Base-by-base conservation (phyloP, 768 basidiomycete genomes). In the Chalciporus sphaerocephalus region DNA sequence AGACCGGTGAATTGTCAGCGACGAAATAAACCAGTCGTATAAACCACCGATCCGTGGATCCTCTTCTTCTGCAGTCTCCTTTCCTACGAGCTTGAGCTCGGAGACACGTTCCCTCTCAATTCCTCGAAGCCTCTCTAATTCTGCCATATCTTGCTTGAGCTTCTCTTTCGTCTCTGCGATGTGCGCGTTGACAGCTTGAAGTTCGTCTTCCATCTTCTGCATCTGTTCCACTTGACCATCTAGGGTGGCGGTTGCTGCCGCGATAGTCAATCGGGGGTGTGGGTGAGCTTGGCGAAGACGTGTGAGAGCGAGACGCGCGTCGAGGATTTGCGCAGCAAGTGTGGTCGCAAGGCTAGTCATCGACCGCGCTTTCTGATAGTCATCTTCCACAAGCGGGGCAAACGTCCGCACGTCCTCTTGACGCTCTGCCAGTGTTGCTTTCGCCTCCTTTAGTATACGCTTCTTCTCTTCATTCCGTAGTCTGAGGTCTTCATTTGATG, bases 211-310 rank as follows among this genome's bases (percentile, higher is more conserved):
- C 33, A 88, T 68, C n/a, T 64, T 67, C 57, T 91, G 85, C 81
- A 94, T 88, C 60, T 88, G 79, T 8, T 69, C 74, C n/a, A 87
- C 80, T 53, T 94, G 91, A 10, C 76, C 76, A 9, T 82, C 80
- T 2, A 92, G 79, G 42, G 83, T 80, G 50, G 84, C 74, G 38
- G 82, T 81, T 0, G 92, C 92, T 37, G 83, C 72, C 3, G 80
- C 65, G 25, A 90, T 76, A 0, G 92, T 95, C 25, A 93, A 67
- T 9, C 92, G 79, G 36, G 92, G 85, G 16, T 82, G 78, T 0
- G 89, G 87, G 54, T 94, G 81, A 2, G 83, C 78, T 53, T 92
- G 85, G 16, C 88, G 81, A 15, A 94, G 79, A 2, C 92, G 80
- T 6, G 85, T 83, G 28, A 94, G 73, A 1, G 85, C 78, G 4